Evolutionary conservation across 371 early-diverging fungal species (phyloP), one percentile per base, ranked within the genome.

Genomic region (Sporodiniella umbellata): DNA sequence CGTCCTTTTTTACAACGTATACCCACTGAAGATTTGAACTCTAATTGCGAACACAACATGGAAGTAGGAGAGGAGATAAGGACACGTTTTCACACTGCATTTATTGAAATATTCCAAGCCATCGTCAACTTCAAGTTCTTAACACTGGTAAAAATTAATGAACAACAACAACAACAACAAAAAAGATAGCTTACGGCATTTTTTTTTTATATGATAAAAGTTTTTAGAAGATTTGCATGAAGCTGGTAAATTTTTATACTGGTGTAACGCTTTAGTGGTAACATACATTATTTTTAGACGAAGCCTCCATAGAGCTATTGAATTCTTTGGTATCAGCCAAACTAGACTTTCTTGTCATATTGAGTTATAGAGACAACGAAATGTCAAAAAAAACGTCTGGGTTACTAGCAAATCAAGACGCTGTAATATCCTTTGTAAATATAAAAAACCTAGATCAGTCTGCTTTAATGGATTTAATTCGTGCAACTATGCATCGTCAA

Each of bases 161-260:
- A 3, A 35, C 0, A 35, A 14, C 4, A 14, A 14, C 0, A 4
- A 12, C 6, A 21, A 18, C 33, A 35, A 35, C 11, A 35, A 35
- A 35, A 35, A 35, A 30, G 33, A 10, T 22, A 14, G 24, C 35
- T 7, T 47, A 28, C 30, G 4, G 30, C 10, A 10, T 10, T 28
- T 28, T 4, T 28, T 28, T 7, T 28, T 7, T 22, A 37, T 33
- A 4, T 40, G 11, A 39, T 45, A 49, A 39, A 43, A 75, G 75
- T 70, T 75, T 61, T 47, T 75, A 56, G 75, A 75, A 62, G 75
- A 75, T 69, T 62, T 75, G 23, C 75, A 75, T 53, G 72, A 75
- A 68, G 75, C 75, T 50, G 75, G 75, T 75, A 64, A 52, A 26
- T 33, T 14, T n/a, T 26, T 31, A 23, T n/a, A n/a, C n/a, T n/a